phyloP scores from a whole-genome alignment of 192 early-diverging fungal genomes.

The Neocallimastix lanati region DNA sequence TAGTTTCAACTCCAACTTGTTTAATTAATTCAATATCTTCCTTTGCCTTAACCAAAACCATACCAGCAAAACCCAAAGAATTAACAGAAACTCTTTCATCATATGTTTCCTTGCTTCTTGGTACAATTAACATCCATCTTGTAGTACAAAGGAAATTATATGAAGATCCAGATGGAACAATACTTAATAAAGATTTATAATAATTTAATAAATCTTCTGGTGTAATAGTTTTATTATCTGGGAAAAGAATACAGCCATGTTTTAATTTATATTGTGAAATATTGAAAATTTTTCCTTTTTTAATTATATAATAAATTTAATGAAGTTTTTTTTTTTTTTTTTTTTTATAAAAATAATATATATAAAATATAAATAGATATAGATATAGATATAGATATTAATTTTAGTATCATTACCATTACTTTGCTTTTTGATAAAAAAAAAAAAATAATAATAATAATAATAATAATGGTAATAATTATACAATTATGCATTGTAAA shows the following conservation, averaged over 20 bases:
- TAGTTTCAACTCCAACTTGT: constrained; percentile 4
- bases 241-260: not conserved
- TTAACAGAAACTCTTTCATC: constrained; percentile 30
- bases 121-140: constrained; percentile 30
- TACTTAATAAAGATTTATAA: not conserved
- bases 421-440: too few species aligned
- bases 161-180: constrained; percentile 9
- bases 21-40: constrained; percentile 20
- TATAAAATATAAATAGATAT: too few species aligned
- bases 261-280: not conserved
- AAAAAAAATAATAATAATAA: too few species aligned
- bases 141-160: constrained; percentile 39
- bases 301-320: too few species aligned
- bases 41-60: constrained; percentile 29
- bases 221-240: not conserved
- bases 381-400: too few species aligned
- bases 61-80: constrained; percentile 44
- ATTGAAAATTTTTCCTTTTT: not conserved
- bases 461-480: too few species aligned
- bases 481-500: too few species aligned
- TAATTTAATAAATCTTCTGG: not conserved
- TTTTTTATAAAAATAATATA: too few species aligned
- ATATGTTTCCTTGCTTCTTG: constrained; percentile 12
- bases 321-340: too few species aligned
- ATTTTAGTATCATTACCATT: too few species aligned